Base-by-base conservation (phyloP, 768 basidiomycete genomes). In the Tulasnella sp. region DNA sequence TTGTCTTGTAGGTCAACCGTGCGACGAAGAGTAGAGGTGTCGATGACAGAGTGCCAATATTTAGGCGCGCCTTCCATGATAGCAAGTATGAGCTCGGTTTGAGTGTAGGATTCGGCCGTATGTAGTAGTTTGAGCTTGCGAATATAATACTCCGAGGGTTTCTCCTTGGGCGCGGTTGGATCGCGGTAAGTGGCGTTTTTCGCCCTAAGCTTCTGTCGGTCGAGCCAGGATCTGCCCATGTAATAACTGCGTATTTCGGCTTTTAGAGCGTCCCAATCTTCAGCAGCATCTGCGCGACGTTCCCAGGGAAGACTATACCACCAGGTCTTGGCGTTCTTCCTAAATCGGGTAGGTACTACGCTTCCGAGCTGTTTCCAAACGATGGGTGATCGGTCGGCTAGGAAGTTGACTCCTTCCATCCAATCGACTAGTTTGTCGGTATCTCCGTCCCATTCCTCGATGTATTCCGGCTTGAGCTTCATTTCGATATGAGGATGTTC, bases 401-500 rank as follows among this genome's bases (percentile, higher is more conserved):
- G 75, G 28, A 83, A 60, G 77, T 85, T 85, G 2, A 87, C 78
- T 41, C 85, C 84, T 7, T 81, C 34, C 5, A 87, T 81, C 86
- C 86, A 87, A 50, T 84, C 14, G 3, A 83, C 83, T 8, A 86
- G 81, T 6, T 80, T 83, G n/a, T 85, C 83, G 0, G 83, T 79
- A 69, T 87, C 83, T 0, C 86, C 86, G 79, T 86, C 84, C 87
- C 86, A 87, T n/a, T 78, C 82, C 7, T 86, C 86, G 14, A 87
- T 83, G 14, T 72, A 79, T 1, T 86, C 85, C 1, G 83, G 37
- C 72, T 86, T 85, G 40, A 87, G 75, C 69, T 86, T 86, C 20
- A 78, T 58, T 75, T 87, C 86, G 73, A 87, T 86, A 20, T 86
- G 84, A n/a, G 83, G 80, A 73, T 84, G 77, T 2, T 72, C 76